Percentiles rank a stretch among this genome's conserved stretches.
Conservation (phyloP, 805 yeast species). For the Candida suzukii region DNA sequence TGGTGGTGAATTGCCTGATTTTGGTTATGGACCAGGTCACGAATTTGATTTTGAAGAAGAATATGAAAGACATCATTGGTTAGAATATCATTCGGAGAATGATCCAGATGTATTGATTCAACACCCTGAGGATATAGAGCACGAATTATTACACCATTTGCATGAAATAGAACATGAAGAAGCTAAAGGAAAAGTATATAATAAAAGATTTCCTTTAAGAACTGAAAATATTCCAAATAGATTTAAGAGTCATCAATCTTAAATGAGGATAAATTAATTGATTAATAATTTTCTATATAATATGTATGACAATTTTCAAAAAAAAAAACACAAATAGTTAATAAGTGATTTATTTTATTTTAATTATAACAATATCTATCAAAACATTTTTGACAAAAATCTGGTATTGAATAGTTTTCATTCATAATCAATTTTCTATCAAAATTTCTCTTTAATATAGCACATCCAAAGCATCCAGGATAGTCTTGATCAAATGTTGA, state of each 20-base stretch:
- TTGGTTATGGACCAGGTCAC: constrained; percentile 90
- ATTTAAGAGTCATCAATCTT: constrained; percentile 7
- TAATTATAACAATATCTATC: constrained; percentile 32
- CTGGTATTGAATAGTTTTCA: constrained; percentile 18
- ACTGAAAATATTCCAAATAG: constrained; percentile 13
- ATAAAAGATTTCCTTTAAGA: constrained; percentile 12
- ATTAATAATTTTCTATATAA: too few species aligned
- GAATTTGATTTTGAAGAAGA: constrained; percentile 84
- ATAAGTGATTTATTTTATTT: too few species aligned
- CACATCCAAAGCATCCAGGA: constrained; percentile 49
- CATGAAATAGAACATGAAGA: constrained; percentile 66
- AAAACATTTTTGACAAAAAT: constrained; percentile 30
- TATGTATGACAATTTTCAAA: too few species aligned
- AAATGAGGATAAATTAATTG: background rate
- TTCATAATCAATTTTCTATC: constrained; percentile 28
- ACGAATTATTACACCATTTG: constrained; percentile 78
- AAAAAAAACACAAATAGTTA: too few species aligned
- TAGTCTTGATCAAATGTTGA: constrained; percentile 29
- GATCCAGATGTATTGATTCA: constrained; percentile 79
- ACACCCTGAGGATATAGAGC: constrained; percentile 85
- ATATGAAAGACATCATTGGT: constrained; percentile 93
- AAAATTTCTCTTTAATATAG: constrained; percentile 43
- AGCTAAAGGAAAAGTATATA: constrained; percentile 7
- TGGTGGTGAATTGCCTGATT: constrained; percentile 81
- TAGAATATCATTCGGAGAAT: constrained; percentile 60